A percentile compares a stretch with the other conserved stretches of the same genome.
Evolutionary conservation across 495 filamentous ascomycete genomes (phyloP).

Genomic region (Durotheca rogersii): DNA sequence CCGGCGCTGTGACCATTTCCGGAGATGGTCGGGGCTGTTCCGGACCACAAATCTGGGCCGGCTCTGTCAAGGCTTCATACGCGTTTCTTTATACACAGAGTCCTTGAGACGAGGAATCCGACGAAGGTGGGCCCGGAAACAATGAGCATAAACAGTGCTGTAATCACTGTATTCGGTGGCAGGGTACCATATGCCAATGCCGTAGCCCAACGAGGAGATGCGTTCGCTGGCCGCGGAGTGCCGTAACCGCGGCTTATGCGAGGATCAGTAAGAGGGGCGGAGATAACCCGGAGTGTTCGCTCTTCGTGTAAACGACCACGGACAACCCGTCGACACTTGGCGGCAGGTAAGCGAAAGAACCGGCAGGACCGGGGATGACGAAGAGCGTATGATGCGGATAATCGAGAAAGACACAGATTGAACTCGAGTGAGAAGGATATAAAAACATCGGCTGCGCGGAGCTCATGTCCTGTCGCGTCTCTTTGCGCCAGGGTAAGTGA

Average conservation of each 20-base stretch:
- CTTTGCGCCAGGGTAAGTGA: background rate
- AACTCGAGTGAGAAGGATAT: no score
- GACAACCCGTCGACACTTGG: no score
- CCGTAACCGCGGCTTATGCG: background rate
- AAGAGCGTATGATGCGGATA: no score
- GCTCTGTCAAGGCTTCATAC: slow-evolving; percentile 14
- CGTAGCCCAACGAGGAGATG: slow-evolving; percentile 3
- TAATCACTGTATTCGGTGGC: slow-evolving; percentile 20
- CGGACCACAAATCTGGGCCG: slow-evolving; percentile 16
- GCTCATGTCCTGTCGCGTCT: background rate
- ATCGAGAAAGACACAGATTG: no score
- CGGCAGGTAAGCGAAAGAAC: no score
- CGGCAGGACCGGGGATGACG: no score
- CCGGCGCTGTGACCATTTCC: no score
- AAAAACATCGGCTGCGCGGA: no score
- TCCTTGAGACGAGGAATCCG: slow-evolving; percentile 11
- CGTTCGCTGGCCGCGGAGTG: background rate
- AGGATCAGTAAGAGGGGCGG: background rate
- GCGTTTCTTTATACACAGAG: slow-evolving; percentile 11
- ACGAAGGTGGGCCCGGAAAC: slow-evolving; percentile 25
- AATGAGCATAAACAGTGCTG: slow-evolving; percentile 11
- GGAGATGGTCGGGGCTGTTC: slow-evolving; percentile 2
- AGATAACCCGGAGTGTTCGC: no score
- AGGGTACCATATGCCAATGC: slow-evolving; percentile 20
- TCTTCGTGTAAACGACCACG: no score